These are phyloP conservation scores for Pythium insidiosum DNA, from an alignment of 352 stramenopile species.

Conservation along the genomic window DNA sequence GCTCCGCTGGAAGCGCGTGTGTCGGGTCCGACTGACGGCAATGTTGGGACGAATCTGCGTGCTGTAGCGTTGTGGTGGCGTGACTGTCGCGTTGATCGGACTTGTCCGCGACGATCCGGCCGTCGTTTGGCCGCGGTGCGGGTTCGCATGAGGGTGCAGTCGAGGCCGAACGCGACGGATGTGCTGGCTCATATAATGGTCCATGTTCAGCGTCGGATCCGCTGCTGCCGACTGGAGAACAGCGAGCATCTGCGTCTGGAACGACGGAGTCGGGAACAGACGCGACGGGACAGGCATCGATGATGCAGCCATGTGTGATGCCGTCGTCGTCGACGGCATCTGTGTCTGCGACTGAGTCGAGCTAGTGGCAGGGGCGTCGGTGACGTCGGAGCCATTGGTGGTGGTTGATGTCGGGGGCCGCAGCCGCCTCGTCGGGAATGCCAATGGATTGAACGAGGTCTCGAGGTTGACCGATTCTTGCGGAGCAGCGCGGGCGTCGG, in stretches of 20 bases:
- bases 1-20: constrained; percentile 67
- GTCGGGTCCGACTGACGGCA: constrained; percentile 66
- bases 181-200: constrained; percentile 79
- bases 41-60: constrained; percentile 84
- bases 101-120: constrained; percentile 15
- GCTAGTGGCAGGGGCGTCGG: too few relatives aligned
- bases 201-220: constrained; percentile 60
- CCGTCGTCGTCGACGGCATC: too few relatives aligned
- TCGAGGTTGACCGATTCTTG: constrained; percentile 49
- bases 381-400: too few relatives aligned
- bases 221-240: constrained; percentile 50
- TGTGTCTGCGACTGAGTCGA: too few relatives aligned
- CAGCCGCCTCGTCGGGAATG: constrained; percentile 10
- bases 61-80: constrained; percentile 53
- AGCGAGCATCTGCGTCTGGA: constrained; percentile 42
- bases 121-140: constrained; percentile 15
- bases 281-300: constrained; percentile 12
- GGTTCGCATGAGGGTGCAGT: constrained; percentile 21
- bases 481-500: too few relatives aligned
- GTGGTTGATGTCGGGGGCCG: constrained; percentile 7
- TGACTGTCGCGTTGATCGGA: constrained; percentile 23
- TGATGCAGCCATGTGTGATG: too few relatives aligned
- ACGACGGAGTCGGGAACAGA: constrained; percentile 9
- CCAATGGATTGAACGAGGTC: constrained; percentile 23
- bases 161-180: constrained; percentile 70